These are phyloP conservation scores for Extremus antarcticus DNA, from an alignment of 495 filamentous ascomycete species.

Conservation along the genomic window DNA sequence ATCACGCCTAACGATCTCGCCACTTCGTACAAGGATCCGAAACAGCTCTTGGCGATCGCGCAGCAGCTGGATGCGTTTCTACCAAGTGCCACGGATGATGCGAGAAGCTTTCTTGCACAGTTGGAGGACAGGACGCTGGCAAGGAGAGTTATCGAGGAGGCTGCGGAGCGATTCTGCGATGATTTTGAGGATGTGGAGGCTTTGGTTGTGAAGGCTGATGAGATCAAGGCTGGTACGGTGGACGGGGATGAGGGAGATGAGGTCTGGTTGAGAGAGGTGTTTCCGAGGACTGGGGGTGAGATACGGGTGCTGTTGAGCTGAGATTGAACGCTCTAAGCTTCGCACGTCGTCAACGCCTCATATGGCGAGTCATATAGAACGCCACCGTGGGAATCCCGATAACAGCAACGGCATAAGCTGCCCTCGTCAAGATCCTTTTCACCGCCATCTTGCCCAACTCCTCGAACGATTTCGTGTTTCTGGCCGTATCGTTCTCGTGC, in stretches of 20 bases:
- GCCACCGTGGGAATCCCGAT: no score
- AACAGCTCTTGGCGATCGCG: constrained; percentile 57
- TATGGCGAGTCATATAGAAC: no score
- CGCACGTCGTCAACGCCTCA: no score
- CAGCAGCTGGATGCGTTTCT: constrained; percentile 84
- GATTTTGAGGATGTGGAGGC: constrained; percentile 86
- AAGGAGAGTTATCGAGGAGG: constrained; percentile 67
- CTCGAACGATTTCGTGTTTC: no score
- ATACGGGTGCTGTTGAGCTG: constrained; percentile 66
- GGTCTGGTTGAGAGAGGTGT: constrained; percentile 49
- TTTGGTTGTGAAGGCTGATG: constrained; percentile 49
- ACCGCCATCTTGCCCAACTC: no score
- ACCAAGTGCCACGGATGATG: constrained; percentile 86
- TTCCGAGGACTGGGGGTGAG: constrained; percentile 76
- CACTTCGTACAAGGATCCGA: constrained; percentile 43
- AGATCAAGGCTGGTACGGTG: constrained; percentile 29
- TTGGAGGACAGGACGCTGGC: constrained; percentile 60
- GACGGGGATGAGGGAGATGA: constrained; percentile 30
- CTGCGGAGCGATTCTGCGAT: constrained; percentile 74
- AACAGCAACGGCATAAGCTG: no score
- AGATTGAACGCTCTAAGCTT: no score
- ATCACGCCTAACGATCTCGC: constrained; percentile 36
- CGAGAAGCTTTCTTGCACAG: constrained; percentile 63
- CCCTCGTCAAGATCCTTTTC: no score
- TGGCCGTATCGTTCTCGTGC: no score